Evolutionary conservation across 306 rosid genomes (phyloP), one percentile per base, ranked within the genome.

Genomic region (Prunus dulcis): DNA sequence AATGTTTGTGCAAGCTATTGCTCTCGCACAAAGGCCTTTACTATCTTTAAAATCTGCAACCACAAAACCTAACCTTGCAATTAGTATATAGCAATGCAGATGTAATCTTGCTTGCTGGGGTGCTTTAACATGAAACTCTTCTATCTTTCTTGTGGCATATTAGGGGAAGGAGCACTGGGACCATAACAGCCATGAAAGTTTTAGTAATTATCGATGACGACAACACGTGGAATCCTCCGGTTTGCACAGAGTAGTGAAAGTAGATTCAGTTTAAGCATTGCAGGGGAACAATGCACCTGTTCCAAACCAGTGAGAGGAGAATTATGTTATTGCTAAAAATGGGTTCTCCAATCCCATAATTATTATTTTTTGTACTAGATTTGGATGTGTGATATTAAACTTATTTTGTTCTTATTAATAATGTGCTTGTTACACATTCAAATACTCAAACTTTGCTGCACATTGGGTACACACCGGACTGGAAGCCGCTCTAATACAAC

Each of bases 121-220:
- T 10, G 9, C 64, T 22, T 62, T 62, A 27, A 5, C 8, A 62
- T 62, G 67, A 28, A 60, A 28, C 69, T 34, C 9, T 34, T 43
- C 20, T 63, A 9, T 72, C 14, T 45, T 45, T 60, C 69, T 4
- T 73, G 58, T 73, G 50, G 58, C 58, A 25, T 34, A 13, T 73
- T 61, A 74, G 78, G 69, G n/a, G 19, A 73, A 60, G 43, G 69
- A 45, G 57, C 34, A 57, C 18, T 18, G 60, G 30, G 43, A 25
- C n/a, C 22, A 7, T 12, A 12, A n/a, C 3, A 9, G 55, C 57
- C 32, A 1, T 12, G 69, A 47, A 47, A n/a, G 47, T 30, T 27
- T 25, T 14, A 22, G 14, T 46, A 67, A 46, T 67, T 46, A 45
- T 32, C 22, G 5, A 45, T 20, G 3, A 41, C 12, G 3, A 18